These are phyloP conservation scores for Acer saccharum DNA, from an alignment of 345 rosid genomes.

Conservation along the genomic window DNA sequence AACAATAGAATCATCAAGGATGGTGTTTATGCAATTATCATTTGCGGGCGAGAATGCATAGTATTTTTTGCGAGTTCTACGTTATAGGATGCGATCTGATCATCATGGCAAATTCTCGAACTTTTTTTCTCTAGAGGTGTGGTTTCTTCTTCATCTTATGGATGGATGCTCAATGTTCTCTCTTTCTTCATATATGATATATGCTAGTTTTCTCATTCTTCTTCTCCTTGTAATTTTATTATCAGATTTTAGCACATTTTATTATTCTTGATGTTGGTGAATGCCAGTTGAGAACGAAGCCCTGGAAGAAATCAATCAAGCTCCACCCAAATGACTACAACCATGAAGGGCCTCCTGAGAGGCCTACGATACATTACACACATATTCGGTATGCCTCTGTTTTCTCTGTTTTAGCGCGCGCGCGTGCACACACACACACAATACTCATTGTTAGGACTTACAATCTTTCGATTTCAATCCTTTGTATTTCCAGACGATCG, in stretches of 20 bases:
- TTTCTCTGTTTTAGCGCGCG: background rate
- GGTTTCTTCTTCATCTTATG: background rate
- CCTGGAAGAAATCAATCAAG: background rate
- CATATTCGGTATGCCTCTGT: constrained; percentile 44
- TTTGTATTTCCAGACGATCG: background rate
- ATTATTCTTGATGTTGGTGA: background rate
- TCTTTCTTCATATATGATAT: background rate
- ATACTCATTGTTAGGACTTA: background rate
- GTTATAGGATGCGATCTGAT: background rate
- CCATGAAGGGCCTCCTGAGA: constrained; percentile 59
- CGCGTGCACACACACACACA: background rate
- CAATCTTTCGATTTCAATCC: background rate
- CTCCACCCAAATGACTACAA: constrained; percentile 24
- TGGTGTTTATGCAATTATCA: background rate
- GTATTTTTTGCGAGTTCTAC: background rate
- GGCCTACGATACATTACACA: constrained; percentile 58
- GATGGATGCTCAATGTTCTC: background rate
- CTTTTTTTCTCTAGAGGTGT: background rate
- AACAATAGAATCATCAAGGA: background rate
- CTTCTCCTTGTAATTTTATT: too few relatives aligned
- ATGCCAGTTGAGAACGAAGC: background rate
- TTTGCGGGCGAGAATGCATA: background rate
- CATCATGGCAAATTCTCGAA: background rate
- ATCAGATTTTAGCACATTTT: background rate
- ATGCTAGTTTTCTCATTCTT: background rate